Evolutionary conservation across 2,329 filamentous ascomycete species (phyloP), one percentile per base, ranked within the genome.

Genomic region (Cladosporium colombiae): DNA sequence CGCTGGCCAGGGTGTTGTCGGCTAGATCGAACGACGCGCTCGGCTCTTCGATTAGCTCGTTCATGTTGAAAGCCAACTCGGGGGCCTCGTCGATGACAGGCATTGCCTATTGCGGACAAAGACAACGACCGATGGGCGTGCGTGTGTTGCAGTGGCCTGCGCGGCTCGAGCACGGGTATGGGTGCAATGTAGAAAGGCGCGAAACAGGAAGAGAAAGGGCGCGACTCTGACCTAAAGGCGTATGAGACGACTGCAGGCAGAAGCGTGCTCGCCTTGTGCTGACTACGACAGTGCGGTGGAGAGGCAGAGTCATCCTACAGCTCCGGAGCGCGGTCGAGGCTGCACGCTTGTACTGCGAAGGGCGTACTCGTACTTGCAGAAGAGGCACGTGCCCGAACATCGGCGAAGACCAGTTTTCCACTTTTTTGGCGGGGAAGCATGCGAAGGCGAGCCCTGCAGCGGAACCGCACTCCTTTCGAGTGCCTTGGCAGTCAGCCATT

Each of bases 171-270:
- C 58, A n/a, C 50, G 52, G 44, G 27, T 29, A 29, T 29, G 27
- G 23, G 21, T 52, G 35, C 33, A 29, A 50, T 68, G 66, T 67
- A 56, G 68, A 67, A 67, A 64, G 68, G 65, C 68, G 68, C 61
- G 60, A 67, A 40, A 59, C 40, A 68, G 63, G 68, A 65, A 62
- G 62, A 44, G 62, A 53, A 57, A 49, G 58, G 35, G 50, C 53
- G 53, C 44, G 50, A 65, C 29, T 37, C 44, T 29, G 62, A 58
- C 46, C 40, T 53, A 59, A 59, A 59, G 56, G 33, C 53, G 40
- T 64, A 25, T 52, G 44, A 21, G 35, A 62, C 33, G 31, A 23
- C n/a, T 11, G 52, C 55, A 59, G 56, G 56, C 56, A 46, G 56
- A 44, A 40, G 25, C 56, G 37, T 46, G 56, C 35, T 46, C 56